Percentiles rank a stretch among this genome's conserved stretches.
Conservation (phyloP, 148 eudicot genomes). For the Pharnaceum exiguum region DNA sequence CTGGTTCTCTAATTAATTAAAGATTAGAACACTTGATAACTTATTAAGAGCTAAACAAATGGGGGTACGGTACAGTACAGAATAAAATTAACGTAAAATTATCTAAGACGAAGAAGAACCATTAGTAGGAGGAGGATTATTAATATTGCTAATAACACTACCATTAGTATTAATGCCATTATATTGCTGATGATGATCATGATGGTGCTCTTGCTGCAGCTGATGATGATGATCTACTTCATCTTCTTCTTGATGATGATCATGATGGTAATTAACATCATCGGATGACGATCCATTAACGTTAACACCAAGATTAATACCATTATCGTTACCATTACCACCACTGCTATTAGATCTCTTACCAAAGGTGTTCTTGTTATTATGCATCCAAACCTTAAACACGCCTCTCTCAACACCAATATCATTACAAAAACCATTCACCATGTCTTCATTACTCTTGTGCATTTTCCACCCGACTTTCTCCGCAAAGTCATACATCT, state of each 20-base stretch:
- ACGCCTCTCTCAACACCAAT: constrained; percentile 71
- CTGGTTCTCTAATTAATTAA: neutral
- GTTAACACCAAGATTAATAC: neutral
- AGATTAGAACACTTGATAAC: neutral
- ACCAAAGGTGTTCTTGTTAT: constrained; percentile 57
- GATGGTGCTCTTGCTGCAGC: too few species aligned
- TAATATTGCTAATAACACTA: too few species aligned
- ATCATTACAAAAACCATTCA: constrained; percentile 35
- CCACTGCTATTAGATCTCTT: constrained; percentile 23
- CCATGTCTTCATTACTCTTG: constrained; percentile 44
- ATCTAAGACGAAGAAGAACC: constrained; percentile 23
- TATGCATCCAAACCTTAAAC: constrained; percentile 87
- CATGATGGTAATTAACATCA: neutral
- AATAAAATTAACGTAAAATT: constrained; percentile 4
- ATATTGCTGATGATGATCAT: too few species aligned
- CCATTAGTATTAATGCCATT: neutral
- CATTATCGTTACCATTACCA: neutral
- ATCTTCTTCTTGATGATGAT: too few species aligned
- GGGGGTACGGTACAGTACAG: too few species aligned
- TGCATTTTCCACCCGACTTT: constrained; percentile 77
- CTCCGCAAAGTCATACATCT: constrained; percentile 64
- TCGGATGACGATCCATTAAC: too few species aligned
- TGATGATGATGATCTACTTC: too few species aligned
- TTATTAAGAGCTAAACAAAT: constrained; percentile 4
- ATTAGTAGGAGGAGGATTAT: constrained; percentile 20